Evolutionary conservation across 129 eudicot species (phyloP).

Genomic region (sunflower (Helianthus annuus)): DNA sequence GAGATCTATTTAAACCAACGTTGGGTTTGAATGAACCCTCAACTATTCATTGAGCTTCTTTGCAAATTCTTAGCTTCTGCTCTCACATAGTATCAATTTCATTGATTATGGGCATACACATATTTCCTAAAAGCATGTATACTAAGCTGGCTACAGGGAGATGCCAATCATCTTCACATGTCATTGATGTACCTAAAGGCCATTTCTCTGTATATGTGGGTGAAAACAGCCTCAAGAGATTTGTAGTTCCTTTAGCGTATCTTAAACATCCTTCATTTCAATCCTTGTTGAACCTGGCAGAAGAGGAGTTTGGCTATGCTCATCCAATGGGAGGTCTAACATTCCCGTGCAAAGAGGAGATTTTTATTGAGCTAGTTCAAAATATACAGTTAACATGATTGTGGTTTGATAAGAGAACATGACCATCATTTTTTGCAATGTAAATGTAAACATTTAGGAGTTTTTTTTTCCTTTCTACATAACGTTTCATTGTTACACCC

Average conservation of each 20-base stretch:
- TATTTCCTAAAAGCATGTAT: slow-evolving; percentile 4
- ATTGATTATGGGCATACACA: slow-evolving; percentile 3
- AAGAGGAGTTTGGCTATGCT: slow-evolving; percentile 32
- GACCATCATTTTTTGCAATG: not conserved
- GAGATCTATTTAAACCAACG: slow-evolving; percentile 20
- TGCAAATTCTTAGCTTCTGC: not conserved
- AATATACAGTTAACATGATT: slow-evolving; percentile 3
- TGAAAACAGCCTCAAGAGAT: slow-evolving; percentile 26
- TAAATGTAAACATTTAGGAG: not conserved
- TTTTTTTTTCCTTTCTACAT: not conserved
- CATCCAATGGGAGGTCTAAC: slow-evolving; percentile 44
- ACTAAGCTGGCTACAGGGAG: not conserved
- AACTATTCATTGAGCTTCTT: slow-evolving; percentile 12
- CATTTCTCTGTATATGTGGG: slow-evolving; percentile 24
- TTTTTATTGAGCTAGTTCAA: slow-evolving; percentile 26
- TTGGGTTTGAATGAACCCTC: not conserved
- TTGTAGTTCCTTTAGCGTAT: slow-evolving; percentile 18
- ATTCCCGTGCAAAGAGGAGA: slow-evolving; percentile 35
- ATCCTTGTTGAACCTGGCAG: not conserved
- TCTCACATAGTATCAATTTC: not conserved
- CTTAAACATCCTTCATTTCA: slow-evolving; percentile 34
- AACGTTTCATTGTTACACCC: not conserved
- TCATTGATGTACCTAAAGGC: slow-evolving; percentile 21
- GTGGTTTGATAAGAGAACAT: not conserved
- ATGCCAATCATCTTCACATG: slow-evolving; percentile 14